Percentiles rank a stretch among this genome's conserved stretches.
phyloP scores from a whole-genome alignment of 495 filamentous ascomycete species.

The Neurospora hispaniola region DNA sequence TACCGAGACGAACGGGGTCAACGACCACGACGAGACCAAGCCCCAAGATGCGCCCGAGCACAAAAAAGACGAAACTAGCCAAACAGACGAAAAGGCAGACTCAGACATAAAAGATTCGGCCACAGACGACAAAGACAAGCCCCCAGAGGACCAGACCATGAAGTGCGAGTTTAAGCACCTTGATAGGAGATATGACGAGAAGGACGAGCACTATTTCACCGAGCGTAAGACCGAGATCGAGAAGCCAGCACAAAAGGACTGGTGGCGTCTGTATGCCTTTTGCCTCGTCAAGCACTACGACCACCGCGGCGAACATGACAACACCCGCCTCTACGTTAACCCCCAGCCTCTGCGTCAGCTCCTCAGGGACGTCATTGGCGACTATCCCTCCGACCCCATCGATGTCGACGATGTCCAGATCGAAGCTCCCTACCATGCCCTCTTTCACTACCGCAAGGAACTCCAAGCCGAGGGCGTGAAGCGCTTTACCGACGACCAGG shows the following conservation, averaged over 20 bases:
- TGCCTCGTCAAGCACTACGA: constrained; percentile 22
- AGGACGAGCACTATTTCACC: constrained; percentile 18
- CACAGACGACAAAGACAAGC: not conserved
- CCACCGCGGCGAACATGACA: constrained; percentile 12
- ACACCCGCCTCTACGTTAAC: constrained; percentile 23
- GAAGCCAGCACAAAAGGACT: constrained; percentile 24
- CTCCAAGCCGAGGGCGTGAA: constrained; percentile 16
- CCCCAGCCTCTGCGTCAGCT: constrained; percentile 22
- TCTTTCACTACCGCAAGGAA: constrained; percentile 24
- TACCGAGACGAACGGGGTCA: not conserved
- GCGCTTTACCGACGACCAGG: constrained; percentile 21
- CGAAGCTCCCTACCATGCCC: constrained; percentile 19
- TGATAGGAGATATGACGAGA: constrained; percentile 18
- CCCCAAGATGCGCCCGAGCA: not conserved
- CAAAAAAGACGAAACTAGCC: not conserved
- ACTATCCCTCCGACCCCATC: constrained; percentile 22
- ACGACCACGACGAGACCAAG: not conserved
- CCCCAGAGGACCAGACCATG: constrained; percentile 18
- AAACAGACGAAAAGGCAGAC: not conserved
- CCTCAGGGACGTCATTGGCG: constrained; percentile 19
- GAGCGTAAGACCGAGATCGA: constrained; percentile 19
- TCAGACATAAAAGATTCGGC: not conserved
- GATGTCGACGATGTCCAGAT: constrained; percentile 23
- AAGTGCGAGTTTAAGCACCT: constrained; percentile 32
- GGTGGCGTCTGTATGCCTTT: constrained; percentile 26